Conservation (phyloP, 208 protist genomes). For the Acanthamoeba royreba region DNA sequence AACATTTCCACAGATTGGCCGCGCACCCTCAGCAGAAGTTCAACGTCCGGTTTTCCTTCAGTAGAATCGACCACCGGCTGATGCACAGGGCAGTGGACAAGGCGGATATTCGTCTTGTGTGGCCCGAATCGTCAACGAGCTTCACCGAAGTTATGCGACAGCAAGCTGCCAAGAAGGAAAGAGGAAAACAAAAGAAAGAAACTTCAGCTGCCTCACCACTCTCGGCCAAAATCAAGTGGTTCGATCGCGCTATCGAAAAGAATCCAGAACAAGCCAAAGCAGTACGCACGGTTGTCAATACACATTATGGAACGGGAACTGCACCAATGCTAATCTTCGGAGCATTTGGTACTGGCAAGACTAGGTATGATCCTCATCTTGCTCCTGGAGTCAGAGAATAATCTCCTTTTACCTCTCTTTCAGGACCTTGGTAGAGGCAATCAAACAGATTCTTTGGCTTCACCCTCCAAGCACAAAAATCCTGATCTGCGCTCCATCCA, state of each 20-base stretch:
- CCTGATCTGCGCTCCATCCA: not conserved
- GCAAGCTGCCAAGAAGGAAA: not conserved
- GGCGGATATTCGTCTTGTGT: not conserved
- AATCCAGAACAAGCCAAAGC: not conserved
- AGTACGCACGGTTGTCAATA: not conserved
- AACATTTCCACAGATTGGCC: not conserved
- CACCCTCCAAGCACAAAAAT: not conserved
- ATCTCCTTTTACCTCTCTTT: no score
- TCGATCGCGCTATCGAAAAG: not conserved
- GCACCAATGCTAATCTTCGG: not conserved
- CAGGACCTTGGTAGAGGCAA: not conserved
- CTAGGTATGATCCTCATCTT: not conserved
- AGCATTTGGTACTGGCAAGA: not conserved
- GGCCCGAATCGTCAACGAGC: not conserved
- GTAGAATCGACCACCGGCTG: not conserved
- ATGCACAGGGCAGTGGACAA: not conserved
- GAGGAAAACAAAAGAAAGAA: not conserved
- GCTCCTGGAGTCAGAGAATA: no score
- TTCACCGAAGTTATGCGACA: not conserved
- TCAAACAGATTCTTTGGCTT: not conserved
- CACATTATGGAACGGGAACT: not conserved
- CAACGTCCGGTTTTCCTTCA: not conserved
- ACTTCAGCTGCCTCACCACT: not conserved
- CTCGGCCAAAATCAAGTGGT: not conserved
- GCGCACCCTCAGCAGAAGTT: not conserved